These are phyloP conservation scores for Anisodus tanguticus DNA, from an alignment of 257 asterid genomes.

Conservation along the genomic window DNA sequence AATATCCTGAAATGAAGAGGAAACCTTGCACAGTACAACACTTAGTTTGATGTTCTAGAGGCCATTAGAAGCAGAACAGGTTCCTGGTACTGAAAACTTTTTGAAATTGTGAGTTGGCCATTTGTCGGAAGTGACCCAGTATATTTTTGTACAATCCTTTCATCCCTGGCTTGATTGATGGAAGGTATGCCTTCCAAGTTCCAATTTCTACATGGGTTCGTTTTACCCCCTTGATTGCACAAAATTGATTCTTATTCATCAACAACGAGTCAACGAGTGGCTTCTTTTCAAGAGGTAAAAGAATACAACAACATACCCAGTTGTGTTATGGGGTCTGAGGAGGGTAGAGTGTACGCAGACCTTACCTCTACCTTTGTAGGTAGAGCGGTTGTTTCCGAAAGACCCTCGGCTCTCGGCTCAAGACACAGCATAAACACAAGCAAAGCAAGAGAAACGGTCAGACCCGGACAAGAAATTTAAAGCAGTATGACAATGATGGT, in stretches of 20 bases:
- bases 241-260: background rate
- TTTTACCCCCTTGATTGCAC: background rate
- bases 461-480: no score
- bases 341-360: no score
- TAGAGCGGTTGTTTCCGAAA: no score
- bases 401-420: no score
- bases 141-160: conserved; percentile 14
- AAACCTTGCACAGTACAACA: background rate
- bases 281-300: conserved; percentile 21
- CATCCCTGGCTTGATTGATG: conserved; percentile 9
- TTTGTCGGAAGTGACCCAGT: background rate
- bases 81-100: background rate
- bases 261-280: background rate
- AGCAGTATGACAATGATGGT: no score
- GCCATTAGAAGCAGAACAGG: background rate
- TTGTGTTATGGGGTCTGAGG: no score
- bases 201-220: background rate
- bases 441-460: no score
- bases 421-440: no score
- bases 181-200: background rate
- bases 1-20: background rate
- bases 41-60: background rate
- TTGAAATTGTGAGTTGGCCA: background rate
- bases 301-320: background rate
- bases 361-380: no score